A percentile compares a stretch with the other conserved stretches of the same genome.
Conservation (phyloP, 306 rosid genomes). For the Carpinus fangiana region DNA sequence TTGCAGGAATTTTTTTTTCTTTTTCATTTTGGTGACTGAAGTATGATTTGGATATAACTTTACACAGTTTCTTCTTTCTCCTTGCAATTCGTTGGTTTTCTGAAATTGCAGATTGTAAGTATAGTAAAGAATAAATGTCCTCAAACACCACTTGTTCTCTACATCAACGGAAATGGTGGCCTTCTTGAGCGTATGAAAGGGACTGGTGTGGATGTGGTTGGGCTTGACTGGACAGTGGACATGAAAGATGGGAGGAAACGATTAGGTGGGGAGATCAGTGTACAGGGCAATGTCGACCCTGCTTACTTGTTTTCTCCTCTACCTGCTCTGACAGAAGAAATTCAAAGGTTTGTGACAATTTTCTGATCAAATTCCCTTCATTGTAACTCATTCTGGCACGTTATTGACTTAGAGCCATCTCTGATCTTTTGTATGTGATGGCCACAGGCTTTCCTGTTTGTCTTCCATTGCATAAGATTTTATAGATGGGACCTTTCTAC, state of each 20-base stretch:
- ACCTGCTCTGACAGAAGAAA: slow-evolving; percentile 76
- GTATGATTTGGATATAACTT: slow-evolving; percentile 6
- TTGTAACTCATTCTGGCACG: slow-evolving; percentile 11
- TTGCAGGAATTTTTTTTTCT: not conserved
- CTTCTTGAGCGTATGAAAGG: slow-evolving; percentile 93
- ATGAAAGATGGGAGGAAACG: slow-evolving; percentile 93
- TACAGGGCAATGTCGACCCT: slow-evolving; percentile 98
- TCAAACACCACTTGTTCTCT: slow-evolving; percentile 77
- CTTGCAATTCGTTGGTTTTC: slow-evolving; percentile 2
- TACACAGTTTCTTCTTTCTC: slow-evolving; percentile 15
- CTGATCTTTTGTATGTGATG: not conserved
- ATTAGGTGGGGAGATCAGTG: slow-evolving; percentile 71
- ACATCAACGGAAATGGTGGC: slow-evolving; percentile 96
- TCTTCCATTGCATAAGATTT: not conserved
- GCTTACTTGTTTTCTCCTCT: slow-evolving; percentile 88
- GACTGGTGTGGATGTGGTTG: slow-evolving; percentile 87
- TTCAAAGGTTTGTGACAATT: slow-evolving; percentile 68
- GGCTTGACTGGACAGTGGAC: slow-evolving; percentile 97
- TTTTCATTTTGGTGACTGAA: not conserved
- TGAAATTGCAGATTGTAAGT: slow-evolving; percentile 69
- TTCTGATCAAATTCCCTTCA: slow-evolving; percentile 6
- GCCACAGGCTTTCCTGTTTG: slow-evolving; percentile 10
- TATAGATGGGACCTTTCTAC: slow-evolving; percentile 13
- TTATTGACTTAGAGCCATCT: not conserved
- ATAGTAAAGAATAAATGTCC: slow-evolving; percentile 71